Evolutionary conservation across 495 filamentous ascomycete genomes (phyloP), one percentile per base, ranked within the genome.

Genomic region (Aspergillus cristatus): DNA sequence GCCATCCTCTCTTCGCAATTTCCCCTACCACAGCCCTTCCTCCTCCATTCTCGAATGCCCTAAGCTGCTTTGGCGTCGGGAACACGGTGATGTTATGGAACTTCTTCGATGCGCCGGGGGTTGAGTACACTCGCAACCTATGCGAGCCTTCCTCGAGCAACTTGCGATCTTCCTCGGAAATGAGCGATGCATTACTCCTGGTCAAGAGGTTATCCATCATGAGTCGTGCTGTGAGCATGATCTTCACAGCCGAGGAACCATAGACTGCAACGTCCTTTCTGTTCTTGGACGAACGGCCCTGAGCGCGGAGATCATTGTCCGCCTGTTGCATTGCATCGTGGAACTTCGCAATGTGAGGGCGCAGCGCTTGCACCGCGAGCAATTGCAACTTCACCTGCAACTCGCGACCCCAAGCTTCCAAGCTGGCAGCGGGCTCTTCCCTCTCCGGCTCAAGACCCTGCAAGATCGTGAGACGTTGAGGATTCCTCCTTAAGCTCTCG

Each of bases 91-190:
- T 18, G 1, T 7, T 18, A 26, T 32, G 22, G 34, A 51, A 50
- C 12, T 42, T 42, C 13, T 48, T 22, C 10, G 48, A 22, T 2
- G 49, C 32, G 7, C 50, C 43, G 12, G 37, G 17, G 1, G 56
- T 47, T 3, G 62, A 65, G 24, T 64, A 69, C 16, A 45, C 57
- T 18, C 48, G 54, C 37, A 68, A 36, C 34, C 47, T 31, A 1
- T 38, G 38, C 18, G 59, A 53, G 14, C 59, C 49, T 13, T 47
- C 14, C 18, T 40, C 14, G 15, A 63, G 41, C 1, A 34, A 10
- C 32, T 52, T 35, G 18, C 55, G 57, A 14, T 54, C 51, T 0
- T 30, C 28, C 32, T 64, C 57, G 4, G 62, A 33, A 8, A 66
- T 36, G 1, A 44, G 45, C 13, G 34, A n/a, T n/a, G 42, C 36